phyloP scores from a whole-genome alignment of 2,329 filamentous ascomycete species.

The Diaporthe capsici region DNA sequence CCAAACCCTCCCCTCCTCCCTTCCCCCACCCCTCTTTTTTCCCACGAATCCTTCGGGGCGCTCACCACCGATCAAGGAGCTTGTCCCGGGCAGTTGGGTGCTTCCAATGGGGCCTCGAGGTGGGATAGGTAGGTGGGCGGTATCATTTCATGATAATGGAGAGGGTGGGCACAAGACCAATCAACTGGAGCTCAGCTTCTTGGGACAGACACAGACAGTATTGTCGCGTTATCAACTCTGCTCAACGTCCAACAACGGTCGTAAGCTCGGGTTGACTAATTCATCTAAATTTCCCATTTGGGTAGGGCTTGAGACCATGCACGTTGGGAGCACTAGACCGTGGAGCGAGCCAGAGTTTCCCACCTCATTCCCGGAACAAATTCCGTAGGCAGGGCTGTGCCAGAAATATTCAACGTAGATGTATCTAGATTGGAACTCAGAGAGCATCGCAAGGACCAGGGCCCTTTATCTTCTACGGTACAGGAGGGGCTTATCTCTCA shows the following conservation, averaged over 20 bases:
- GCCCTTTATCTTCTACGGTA: background rate
- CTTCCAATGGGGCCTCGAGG: background rate
- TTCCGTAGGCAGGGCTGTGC: conserved; percentile 23
- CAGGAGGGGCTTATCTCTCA: conserved; percentile 3
- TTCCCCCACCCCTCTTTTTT: background rate
- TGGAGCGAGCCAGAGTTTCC: background rate
- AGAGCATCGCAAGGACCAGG: background rate
- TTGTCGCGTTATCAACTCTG: background rate
- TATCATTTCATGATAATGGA: background rate
- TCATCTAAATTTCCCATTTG: conserved; percentile 11
- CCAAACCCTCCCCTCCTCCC: background rate
- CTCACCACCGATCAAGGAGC: background rate
- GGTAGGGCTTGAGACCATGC: conserved; percentile 33
- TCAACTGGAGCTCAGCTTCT: background rate
- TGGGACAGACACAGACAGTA: background rate
- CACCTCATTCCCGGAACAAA: conserved; percentile 19
- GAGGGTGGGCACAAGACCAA: background rate
- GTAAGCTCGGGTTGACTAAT: background rate
- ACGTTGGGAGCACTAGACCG: background rate
- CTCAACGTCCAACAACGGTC: background rate
- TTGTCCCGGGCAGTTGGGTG: background rate
- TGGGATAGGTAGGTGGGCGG: background rate
- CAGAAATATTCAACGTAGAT: background rate
- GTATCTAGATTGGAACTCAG: background rate
- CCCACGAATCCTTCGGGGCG: background rate